Evolutionary conservation across 1,139 yeast species (phyloP).

Genomic region (Pichia sp.): DNA sequence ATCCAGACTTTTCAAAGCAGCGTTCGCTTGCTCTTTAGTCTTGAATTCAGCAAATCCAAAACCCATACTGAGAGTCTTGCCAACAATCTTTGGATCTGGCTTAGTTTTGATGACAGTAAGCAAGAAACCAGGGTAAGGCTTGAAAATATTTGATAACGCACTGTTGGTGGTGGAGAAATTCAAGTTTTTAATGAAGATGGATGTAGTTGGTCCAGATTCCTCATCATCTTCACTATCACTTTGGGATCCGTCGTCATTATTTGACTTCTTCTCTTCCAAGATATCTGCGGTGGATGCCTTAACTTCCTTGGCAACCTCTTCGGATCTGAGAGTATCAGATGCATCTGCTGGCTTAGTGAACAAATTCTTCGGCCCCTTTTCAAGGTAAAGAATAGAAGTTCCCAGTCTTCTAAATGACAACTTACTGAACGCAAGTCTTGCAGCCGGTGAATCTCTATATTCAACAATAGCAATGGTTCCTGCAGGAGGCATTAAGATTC

Average conservation of each 20-base stretch:
- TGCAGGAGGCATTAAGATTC: conserved; percentile 91
- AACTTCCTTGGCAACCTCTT: conserved; percentile 31
- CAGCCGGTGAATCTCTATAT: conserved; percentile 74
- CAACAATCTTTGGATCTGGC: conserved; percentile 73
- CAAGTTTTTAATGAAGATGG: conserved; percentile 86
- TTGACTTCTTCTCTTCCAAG: conserved; percentile 22
- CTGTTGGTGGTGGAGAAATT: conserved; percentile 70
- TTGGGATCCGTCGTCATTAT: conserved; percentile 22
- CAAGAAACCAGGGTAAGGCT: conserved; percentile 68
- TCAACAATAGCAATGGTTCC: conserved; percentile 97
- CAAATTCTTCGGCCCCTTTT: conserved; percentile 86
- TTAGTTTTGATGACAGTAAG: conserved; percentile 81
- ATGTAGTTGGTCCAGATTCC: conserved; percentile 67
- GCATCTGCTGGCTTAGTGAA: conserved; percentile 53
- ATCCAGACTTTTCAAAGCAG: conserved; percentile 68
- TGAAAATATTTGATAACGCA: conserved; percentile 55
- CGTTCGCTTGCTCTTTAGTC: conserved; percentile 68
- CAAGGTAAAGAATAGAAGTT: conserved; percentile 78
- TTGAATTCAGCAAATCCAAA: conserved; percentile 93
- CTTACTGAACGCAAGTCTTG: conserved; percentile 84
- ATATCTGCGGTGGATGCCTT: conserved; percentile 38
- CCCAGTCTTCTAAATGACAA: conserved; percentile 83
- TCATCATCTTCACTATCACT: conserved; percentile 34
- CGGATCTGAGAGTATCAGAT: conserved; percentile 28
- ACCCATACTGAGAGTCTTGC: conserved; percentile 80